A percentile compares a stretch with the other conserved stretches of the same genome.
phyloP scores from a whole-genome alignment of 2,329 filamentous ascomycete species.

The Ceratocystis cacaofunesta region DNA sequence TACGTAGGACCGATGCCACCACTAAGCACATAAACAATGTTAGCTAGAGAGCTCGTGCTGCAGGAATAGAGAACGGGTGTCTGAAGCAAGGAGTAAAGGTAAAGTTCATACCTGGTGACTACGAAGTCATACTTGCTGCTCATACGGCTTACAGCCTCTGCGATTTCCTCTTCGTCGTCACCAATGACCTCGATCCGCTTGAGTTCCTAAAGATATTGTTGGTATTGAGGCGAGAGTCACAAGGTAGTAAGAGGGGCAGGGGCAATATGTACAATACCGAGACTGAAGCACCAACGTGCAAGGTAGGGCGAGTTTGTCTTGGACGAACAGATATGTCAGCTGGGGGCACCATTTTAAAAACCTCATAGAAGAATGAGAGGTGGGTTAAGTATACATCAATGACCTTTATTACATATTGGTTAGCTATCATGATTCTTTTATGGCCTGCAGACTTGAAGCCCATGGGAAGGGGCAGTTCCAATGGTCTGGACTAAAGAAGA shows the following conservation, averaged over 20 bases:
- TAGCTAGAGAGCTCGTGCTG: neutral
- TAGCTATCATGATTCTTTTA: neutral
- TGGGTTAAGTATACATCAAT: constrained; percentile 13
- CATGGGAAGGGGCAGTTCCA: neutral
- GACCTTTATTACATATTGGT: constrained; percentile 8
- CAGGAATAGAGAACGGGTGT: neutral
- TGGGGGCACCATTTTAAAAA: neutral
- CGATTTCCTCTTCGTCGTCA: constrained; percentile 80
- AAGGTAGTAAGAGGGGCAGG: neutral
- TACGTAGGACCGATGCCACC: constrained; percentile 93
- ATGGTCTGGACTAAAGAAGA: neutral
- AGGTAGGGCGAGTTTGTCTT: constrained; percentile 42
- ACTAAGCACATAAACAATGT: constrained; percentile 26
- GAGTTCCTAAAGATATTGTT: constrained; percentile 36
- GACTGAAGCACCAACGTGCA: constrained; percentile 48
- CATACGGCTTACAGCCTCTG: constrained; percentile 78
- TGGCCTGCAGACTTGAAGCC: neutral
- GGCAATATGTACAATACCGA: constrained; percentile 38
- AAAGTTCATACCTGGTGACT: constrained; percentile 50
- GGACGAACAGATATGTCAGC: neutral
- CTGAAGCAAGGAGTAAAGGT: neutral
- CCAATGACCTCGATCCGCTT: constrained; percentile 86
- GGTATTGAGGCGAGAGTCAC: neutral
- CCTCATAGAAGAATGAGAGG: neutral
- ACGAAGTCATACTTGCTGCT: constrained; percentile 84